Evolutionary conservation across 2,329 filamentous ascomycete genomes (phyloP).

Genomic region (Parastagonospora nodorum): DNA sequence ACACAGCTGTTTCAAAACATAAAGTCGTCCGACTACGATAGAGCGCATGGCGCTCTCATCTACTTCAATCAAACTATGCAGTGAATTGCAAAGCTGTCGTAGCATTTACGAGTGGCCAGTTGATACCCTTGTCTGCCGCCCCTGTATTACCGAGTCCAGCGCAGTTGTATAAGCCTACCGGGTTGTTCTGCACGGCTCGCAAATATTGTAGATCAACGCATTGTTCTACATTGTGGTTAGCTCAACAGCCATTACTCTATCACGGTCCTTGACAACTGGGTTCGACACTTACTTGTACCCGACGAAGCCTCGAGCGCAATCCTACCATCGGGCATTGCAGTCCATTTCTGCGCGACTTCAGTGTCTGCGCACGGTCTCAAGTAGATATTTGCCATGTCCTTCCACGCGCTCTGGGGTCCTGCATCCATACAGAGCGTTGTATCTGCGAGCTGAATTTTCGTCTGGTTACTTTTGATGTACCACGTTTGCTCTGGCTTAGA

Average conservation of each 20-base stretch:
- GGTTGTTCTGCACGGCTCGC: slow-evolving; percentile 35
- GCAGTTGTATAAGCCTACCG: slow-evolving; percentile 39
- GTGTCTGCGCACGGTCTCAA: slow-evolving; percentile 30
- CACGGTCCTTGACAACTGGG: not conserved
- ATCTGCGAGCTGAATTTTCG: slow-evolving; percentile 33
- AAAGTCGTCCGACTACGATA: too few species aligned
- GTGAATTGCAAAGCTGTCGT: slow-evolving; percentile 6
- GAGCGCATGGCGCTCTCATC: too few species aligned
- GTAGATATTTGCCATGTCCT: slow-evolving; percentile 37
- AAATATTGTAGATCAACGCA: slow-evolving; percentile 42
- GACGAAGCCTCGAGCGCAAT: slow-evolving; percentile 26
- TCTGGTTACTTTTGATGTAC: slow-evolving; percentile 30
- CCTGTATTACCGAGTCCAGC: slow-evolving; percentile 36
- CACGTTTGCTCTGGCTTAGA: slow-evolving; percentile 34
- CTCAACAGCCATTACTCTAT: not conserved
- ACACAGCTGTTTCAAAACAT: too few species aligned
- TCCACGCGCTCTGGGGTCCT: slow-evolving; percentile 37
- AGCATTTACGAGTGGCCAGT: slow-evolving; percentile 38
- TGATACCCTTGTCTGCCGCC: slow-evolving; percentile 41
- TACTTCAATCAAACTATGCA: not conserved
- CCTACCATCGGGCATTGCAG: slow-evolving; percentile 34
- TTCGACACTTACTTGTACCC: slow-evolving; percentile 20
- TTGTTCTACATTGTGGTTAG: slow-evolving; percentile 20
- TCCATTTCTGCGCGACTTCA: slow-evolving; percentile 32
- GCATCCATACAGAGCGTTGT: slow-evolving; percentile 37